Evolutionary conservation across 1,284 basidiomycete species (phyloP), one percentile per base, ranked within the genome.

Genomic region (Porogramme epimiltina): DNA sequence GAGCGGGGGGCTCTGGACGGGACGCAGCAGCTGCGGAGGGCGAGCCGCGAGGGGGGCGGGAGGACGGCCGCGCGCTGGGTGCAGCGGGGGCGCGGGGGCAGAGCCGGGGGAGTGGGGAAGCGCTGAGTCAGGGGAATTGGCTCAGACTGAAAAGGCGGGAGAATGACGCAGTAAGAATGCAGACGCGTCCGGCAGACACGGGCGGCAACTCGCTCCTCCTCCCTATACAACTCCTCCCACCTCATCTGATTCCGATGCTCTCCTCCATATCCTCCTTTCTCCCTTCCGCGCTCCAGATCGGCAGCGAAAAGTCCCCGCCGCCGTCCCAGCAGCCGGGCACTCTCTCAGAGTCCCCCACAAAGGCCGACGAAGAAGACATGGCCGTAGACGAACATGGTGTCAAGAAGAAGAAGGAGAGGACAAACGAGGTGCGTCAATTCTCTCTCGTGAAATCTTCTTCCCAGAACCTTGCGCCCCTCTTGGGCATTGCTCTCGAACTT

Each of bases 201-300:
- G 28, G 28, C 28, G 28, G 8, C 28, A 31, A 31, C 28, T 6
- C 28, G 28, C 6, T 6, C 13, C 28, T 31, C 28, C 28, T 31
- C 28, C 28, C 28, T 31, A 31, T 31, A 31, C 28, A 31, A 31
- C 28, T 13, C 6, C 56, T 33, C 42, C 56, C 57, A 59, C 47
- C 54, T 46, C 54, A 52, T 58, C 56, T 49, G 56, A 59, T 52
- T 54, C 51, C 62, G 59, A 87, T 88, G 85, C 79, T 88, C 63
- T 80, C 84, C 48, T 79, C 82, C 42, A 69, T 87, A 41, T 75
- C 80, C 16, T 82, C 82, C 9, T 78, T 84, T 52, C 70, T 88
- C 0, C 84, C 84, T 19, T 74, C 81, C n/a, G 71, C 76, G 5
- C 70, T 84, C 6, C 79, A 81, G 60, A 62, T 73, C 10, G 52